Evolutionary conservation across 2,329 filamentous ascomycete species (phyloP).

Genomic region (Aureobasidium musti): DNA sequence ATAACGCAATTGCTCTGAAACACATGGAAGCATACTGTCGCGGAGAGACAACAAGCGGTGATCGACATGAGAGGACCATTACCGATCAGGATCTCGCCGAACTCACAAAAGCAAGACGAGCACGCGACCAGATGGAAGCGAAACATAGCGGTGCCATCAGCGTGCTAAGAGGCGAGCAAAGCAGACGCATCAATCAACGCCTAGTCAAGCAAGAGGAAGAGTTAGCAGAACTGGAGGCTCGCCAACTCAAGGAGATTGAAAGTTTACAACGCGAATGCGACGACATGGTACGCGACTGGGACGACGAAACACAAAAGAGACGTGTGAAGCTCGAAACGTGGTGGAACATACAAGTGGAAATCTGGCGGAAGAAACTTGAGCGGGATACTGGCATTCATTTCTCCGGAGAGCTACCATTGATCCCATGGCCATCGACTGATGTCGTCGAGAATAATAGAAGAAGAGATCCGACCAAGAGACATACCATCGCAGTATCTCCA

Average conservation of each 20-base stretch:
- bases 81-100: conserved; percentile 50
- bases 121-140: conserved; percentile 45
- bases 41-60: conserved; percentile 40
- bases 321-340: conserved; percentile 28
- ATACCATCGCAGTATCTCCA: conserved; percentile 15
- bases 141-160: conserved; percentile 52
- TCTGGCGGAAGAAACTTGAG: conserved; percentile 30
- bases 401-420: background rate
- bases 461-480: conserved; percentile 10
- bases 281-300: conserved; percentile 15
- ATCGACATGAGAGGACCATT: conserved; percentile 42
- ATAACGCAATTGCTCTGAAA: conserved; percentile 49
- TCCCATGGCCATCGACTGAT: conserved; percentile 13
- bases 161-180: conserved; percentile 50
- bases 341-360: conserved; percentile 31
- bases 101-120: conserved; percentile 45
- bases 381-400: conserved; percentile 17
- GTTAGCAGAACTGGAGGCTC: conserved; percentile 41
- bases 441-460: background rate
- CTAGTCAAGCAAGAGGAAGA: conserved; percentile 46
- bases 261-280: conserved; percentile 28
- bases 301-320: conserved; percentile 14
- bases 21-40: conserved; percentile 54
- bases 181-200: conserved; percentile 43
- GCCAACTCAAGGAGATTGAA: conserved; percentile 40